Evolutionary conservation across 2,329 filamentous ascomycete genomes (phyloP), one percentile per base, ranked within the genome.

Genomic region (Trichoderma arundinaceum): DNA sequence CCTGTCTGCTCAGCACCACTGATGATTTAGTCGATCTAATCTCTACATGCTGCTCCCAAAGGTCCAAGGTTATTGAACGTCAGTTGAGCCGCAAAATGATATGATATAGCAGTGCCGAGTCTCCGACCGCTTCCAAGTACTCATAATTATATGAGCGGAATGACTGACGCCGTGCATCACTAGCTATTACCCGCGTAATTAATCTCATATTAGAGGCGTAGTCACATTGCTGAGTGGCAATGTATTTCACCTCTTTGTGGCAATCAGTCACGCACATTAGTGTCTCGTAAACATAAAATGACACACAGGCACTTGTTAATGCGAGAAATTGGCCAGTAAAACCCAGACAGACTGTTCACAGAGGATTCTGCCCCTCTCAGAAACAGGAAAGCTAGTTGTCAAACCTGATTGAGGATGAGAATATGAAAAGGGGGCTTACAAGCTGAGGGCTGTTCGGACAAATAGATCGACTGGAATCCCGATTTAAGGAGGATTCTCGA

Each of bases 401-500:
- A 17, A 60, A 41, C 57, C n/a, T 51, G 35, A n/a, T 19, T 39
- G 15, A 33, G 46, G 28, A 60, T 9, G 17, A 28, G n/a, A 10
- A 46, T 22, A 9, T 15, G 44, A 17, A 39, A 62, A 52, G 44
- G n/a, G 71, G 53, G 56, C 53, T 28, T 12, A 28, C 35, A 46
- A 15, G 12, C 12, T n/a, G 8, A 38, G 46, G 6, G 22, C 13
- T 13, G 13, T 17, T n/a, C 49, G 49, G 39, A 54, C 59, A 46
- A 54, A 44, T 38, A 54, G 28, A 54, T 54, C n/a, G 10, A 54
- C 15, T 12, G 13, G 48, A 32, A n/a, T n/a, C 49, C 39, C 12
- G 10, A 10, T n/a, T 13, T 4, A 46, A 17, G 38, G 32, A 17
- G 38, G 10, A 28, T 22, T n/a, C 10, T 43, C n/a, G 13, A 35